Evolutionary conservation across 2,329 filamentous ascomycete species (phyloP), one percentile per base, ranked within the genome.

Genomic region (Pseudopyrenochaeta lycopersici): DNA sequence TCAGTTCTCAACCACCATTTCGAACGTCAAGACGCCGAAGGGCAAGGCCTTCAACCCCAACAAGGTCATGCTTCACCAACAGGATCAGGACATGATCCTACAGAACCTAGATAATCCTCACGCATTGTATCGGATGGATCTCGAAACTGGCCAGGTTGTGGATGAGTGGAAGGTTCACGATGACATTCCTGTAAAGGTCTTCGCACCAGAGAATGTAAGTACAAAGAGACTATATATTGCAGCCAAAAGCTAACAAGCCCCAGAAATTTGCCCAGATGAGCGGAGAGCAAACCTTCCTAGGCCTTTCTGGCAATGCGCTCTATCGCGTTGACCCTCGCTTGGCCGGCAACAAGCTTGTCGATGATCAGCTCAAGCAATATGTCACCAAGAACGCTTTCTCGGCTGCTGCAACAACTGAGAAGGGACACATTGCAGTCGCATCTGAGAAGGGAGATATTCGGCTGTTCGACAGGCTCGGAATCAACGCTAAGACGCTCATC

Each of bases 81-180:
- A 95, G 74, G 93, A 97, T 77, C 85, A 88, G 40, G 92, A 96
- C 70, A 88, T 97, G 85, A 90, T 97, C 56, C 77, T 97, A 52
- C 93, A 97, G 75, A 93, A 96, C 66, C 82, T 76, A 21, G 79
- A 88, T 46, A 90, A 98, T 62, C 91, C 94, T 1, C 94, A 97
- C 79, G 92, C 91, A 46, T 84, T 99, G 1, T 99, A 93, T 75
- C 91, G 91, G 40, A 98, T 99, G 95, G 95, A 99, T 78, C 83
- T 99, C 39, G 94, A 99, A 76, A 96, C 96, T 66, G 95, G 95
- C 63, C 98, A 97, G 79, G 91, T 99, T 31, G 92, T 98, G 1
- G 95, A 99, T 70, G 95, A 99, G 77, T 99, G 95, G 95, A 97
- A 97, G 67, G 85, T 99, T 12, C 94, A 99, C 71, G 94, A 99